These are phyloP conservation scores for Aspergillus costaricaensis DNA, from an alignment of 2,329 filamentous ascomycete species.

Conservation along the genomic window DNA sequence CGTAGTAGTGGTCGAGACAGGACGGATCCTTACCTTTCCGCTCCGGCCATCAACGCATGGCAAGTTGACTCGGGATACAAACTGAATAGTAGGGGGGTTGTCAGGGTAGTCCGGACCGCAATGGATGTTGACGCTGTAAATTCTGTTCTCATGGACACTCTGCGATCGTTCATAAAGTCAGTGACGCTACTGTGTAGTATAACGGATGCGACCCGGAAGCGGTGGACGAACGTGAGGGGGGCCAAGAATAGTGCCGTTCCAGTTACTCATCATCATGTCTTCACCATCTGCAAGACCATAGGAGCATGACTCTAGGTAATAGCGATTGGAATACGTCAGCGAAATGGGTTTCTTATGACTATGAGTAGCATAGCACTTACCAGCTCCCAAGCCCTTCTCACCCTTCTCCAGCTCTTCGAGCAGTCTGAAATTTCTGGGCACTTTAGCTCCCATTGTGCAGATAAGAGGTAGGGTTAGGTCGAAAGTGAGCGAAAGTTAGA, in stretches of 20 bases:
- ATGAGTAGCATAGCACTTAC: constrained; percentile 38
- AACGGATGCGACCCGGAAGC: not conserved
- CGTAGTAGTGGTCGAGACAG: not conserved
- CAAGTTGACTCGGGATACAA: constrained; percentile 94
- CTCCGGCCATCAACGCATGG: constrained; percentile 82
- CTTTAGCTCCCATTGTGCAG: constrained; percentile 64
- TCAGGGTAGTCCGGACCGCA: constrained; percentile 90
- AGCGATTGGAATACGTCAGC: constrained; percentile 27
- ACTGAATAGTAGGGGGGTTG: constrained; percentile 82
- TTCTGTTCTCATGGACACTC: constrained; percentile 97
- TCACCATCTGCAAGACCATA: constrained; percentile 93
- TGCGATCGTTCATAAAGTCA: constrained; percentile 40
- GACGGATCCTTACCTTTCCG: constrained; percentile 61
- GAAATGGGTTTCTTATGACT: constrained; percentile 12
- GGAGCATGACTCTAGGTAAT: constrained; percentile 79
- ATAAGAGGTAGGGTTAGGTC: not conserved
- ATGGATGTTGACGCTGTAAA: constrained; percentile 97
- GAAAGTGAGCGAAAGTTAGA: not conserved
- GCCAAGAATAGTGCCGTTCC: constrained; percentile 96
- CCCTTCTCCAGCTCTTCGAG: constrained; percentile 98
- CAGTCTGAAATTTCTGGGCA: constrained; percentile 94
- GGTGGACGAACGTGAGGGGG: constrained; percentile 78
- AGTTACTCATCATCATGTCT: constrained; percentile 95
- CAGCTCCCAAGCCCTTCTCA: constrained; percentile 93
- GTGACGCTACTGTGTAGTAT: constrained; percentile 9